Conservation (phyloP, 164 flowering plant species). For the Nymphaea thermarum region DNA sequence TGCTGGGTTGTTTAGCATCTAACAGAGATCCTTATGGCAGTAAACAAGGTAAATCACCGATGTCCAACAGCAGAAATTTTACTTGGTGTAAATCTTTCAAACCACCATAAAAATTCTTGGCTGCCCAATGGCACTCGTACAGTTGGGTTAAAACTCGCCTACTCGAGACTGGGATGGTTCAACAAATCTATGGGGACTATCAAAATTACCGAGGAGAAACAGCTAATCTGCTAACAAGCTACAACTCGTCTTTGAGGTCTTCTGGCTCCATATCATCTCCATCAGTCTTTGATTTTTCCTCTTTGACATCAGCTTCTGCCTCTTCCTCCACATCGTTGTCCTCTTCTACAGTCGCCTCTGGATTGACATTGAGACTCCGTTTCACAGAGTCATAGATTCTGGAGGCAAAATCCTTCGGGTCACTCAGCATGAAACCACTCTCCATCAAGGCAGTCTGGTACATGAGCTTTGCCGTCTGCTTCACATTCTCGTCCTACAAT, state of each 20-base stretch:
- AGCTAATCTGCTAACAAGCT: constrained; percentile 12
- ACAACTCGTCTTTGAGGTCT: constrained; percentile 34
- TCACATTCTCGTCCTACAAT: constrained; percentile 58
- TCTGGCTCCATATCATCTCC: constrained; percentile 1
- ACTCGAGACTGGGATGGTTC: neutral
- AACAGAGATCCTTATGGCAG: neutral
- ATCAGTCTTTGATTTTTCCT: constrained; percentile 15
- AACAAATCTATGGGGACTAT: neutral
- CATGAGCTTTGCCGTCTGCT: constrained; percentile 69
- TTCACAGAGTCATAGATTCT: constrained; percentile 69
- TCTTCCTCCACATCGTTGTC: constrained; percentile 57
- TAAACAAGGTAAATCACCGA: neutral
- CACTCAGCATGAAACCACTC: constrained; percentile 66
- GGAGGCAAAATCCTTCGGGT: constrained; percentile 87
- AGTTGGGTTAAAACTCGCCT: neutral
- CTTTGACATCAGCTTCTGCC: constrained; percentile 14
- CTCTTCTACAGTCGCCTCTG: constrained; percentile 71
- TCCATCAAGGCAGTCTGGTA: constrained; percentile 95
- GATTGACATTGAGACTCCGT: constrained; percentile 56
- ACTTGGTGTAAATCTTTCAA: neutral
- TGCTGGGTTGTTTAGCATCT: neutral
- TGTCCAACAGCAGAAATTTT: no score
- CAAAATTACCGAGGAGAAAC: constrained; percentile 1
- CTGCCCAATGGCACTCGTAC: neutral
- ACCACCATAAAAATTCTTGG: neutral